These are phyloP conservation scores for Dendrocalamus sinicus DNA, from an alignment of 176 grass and related monocot species.

Conservation along the genomic window DNA sequence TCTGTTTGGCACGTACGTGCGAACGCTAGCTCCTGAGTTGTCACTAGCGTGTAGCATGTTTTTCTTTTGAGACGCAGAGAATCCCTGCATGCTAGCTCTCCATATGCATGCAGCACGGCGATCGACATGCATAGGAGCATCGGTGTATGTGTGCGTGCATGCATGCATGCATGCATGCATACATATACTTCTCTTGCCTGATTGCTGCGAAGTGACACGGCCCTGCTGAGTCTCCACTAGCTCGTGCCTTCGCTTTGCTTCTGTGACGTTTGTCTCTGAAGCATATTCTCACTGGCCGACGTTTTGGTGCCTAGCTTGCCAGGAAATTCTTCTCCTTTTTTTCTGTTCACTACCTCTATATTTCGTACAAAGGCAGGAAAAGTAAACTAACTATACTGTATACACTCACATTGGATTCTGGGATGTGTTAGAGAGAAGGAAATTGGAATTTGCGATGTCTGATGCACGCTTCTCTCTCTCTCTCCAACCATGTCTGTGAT, in stretches of 20 bases:
- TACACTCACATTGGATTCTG: background rate
- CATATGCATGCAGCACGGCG: background rate
- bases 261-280: slow-evolving; percentile 23
- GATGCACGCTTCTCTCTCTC: background rate
- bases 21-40: too few relatives aligned
- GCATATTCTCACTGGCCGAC: slow-evolving; percentile 19
- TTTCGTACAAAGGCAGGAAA: background rate
- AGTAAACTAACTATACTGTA: background rate
- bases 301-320: background rate
- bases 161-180: slow-evolving; percentile 4
- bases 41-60: background rate
- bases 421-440: background rate
- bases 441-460: background rate
- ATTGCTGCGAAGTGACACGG: slow-evolving; percentile 45
- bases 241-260: slow-evolving; percentile 41
- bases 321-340: slow-evolving; percentile 3
- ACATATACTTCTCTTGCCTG: background rate
- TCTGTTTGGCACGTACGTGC: background rate
- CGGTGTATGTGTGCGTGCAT: background rate
- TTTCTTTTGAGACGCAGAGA: background rate
- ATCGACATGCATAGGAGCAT: slow-evolving; percentile 27
- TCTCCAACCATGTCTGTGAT: background rate
- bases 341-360: background rate
- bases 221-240: slow-evolving; percentile 52
- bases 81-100: background rate